Evolutionary conservation across 75 land plant genomes (phyloP), one percentile per base, ranked within the genome.

Genomic region (Isoetes taiwanensis): DNA sequence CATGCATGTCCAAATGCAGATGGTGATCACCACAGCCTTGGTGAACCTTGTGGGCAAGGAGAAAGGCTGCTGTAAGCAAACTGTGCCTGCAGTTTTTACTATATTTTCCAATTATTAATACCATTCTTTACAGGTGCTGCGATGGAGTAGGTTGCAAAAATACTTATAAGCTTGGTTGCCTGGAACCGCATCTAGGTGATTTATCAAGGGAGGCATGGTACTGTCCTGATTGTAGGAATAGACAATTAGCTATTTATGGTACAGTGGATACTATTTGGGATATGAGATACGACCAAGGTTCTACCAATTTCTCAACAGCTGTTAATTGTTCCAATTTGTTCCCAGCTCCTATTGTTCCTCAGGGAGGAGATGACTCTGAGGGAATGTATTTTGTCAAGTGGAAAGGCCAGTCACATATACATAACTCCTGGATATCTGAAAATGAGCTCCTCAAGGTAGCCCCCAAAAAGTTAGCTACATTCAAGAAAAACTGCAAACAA

Each of bases 371-470:
- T n/a, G n/a, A n/a, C n/a, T 19, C 32, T 37, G 69, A 67, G 26
- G 72, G 60, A 65, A 53, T 73, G 30, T 86, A 80, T 64, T 63
- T 74, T 61, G 93, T 86, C 30, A 80, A 83, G 63, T 86, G 82
- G 54, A 70, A 66, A 56, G 78, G 75, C 38, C 77, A 76, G 52
- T 61, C 93, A 16, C 88, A 86, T 77, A 63, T 75, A 41, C 84
- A 86, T 43, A 80, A 86, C 59, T 56, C 28, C 6, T 80, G 86
- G 88, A 14, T 86, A 6, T 56, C 69, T 33, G 93, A 86, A 54
- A 63, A 38, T 16, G 64, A 78, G 35, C 30, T 83, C 26, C 52
- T 41, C 9, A 55, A 41, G 40, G 75, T 78, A 59, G 78, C 74
- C 12, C 73, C 84, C 8, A 57, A 43, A 40, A 69, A 78, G 64